Evolutionary conservation across 371 early-diverging fungal genomes (phyloP).

Genomic region (Smittium mucronatum): DNA sequence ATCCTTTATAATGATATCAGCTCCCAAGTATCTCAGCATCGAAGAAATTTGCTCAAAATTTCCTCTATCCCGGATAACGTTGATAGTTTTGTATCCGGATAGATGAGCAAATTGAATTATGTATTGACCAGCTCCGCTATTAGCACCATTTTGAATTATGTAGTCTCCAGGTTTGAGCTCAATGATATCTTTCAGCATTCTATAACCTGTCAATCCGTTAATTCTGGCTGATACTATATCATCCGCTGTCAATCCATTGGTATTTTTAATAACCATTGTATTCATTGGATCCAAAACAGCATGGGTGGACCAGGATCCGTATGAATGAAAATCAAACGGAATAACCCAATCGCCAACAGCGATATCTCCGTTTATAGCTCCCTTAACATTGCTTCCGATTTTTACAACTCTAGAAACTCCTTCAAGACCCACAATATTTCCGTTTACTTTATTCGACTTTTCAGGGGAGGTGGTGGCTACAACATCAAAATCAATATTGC

Average conservation of each 20-base stretch:
- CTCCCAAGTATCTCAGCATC: conserved; percentile 55
- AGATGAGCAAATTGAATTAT: conserved; percentile 79
- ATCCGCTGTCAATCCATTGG: conserved; percentile 33
- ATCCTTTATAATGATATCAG: conserved; percentile 56
- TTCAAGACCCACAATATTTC: conserved; percentile 70
- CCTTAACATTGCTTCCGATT: conserved; percentile 28
- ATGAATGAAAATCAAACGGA: conserved; percentile 20
- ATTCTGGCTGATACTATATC: conserved; percentile 68
- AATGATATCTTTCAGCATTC: conserved; percentile 78
- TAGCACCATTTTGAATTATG: conserved; percentile 85
- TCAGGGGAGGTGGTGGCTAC: background rate
- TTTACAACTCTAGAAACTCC: conserved; percentile 63
- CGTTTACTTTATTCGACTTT: conserved; percentile 2
- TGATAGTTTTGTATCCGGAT: conserved; percentile 73
- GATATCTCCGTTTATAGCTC: conserved; percentile 13
- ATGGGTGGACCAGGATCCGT: background rate
- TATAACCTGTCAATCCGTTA: conserved; percentile 89
- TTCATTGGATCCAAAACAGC: background rate
- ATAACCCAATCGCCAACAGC: conserved; percentile 70
- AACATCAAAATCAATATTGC: background rate
- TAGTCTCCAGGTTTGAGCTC: conserved; percentile 57
- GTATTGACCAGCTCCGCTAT: conserved; percentile 86
- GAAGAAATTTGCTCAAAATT: conserved; percentile 43
- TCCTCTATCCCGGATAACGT: conserved; percentile 71
- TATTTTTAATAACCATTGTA: conserved; percentile 12